Evolutionary conservation across 331 rosid species (phyloP), one percentile per base, ranked within the genome.

Genomic region (Malus hybrid): DNA sequence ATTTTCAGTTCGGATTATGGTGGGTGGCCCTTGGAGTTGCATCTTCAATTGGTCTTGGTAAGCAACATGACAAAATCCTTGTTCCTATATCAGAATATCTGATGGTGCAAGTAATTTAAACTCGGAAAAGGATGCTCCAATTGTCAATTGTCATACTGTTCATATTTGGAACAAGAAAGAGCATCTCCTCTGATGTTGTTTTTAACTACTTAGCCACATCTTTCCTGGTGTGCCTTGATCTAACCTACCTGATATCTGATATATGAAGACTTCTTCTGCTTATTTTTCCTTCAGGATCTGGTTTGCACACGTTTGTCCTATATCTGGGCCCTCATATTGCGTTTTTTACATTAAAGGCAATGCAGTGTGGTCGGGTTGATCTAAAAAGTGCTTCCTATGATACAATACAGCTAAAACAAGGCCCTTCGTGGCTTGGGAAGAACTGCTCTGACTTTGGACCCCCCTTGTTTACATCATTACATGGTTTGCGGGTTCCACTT

Each of bases 311-410:
- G 22, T 95, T 95, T 81, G 97, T 95, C 85, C 91, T 92, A 18
- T 95, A 95, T 86, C 87, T 95, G 81, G 99, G 98, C 69, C 99
- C 99, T 57, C 99, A 95, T 84, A 87, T 95, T 67, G 99, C 98
- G 2, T 71, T 95, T 54, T 95, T 92, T 81, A 95, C 99, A 22
- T 79, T 95, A 74, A 92, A 92, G 84, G 93, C 99, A 31, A 82
- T 88, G 89, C 97, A 92, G 76, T 95, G 99, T 80, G 97, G 99
- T 27, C 91, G 99, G 68, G 91, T 95, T 80, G 99, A 95, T 87
- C 82, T 95, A 76, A 95, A 95, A 86, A 89, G 85, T 71, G 97
- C 99, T 79, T 87, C 90, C 5, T 95, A 95, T 80, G 99, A 95
- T 82, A 95, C 99, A 57, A 89, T 90, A 79, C 97, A 90, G 80